Evolutionary conservation across 1,284 basidiomycete genomes (phyloP), one percentile per base, ranked within the genome.

Genomic region (Ceratobasidium theobromae): DNA sequence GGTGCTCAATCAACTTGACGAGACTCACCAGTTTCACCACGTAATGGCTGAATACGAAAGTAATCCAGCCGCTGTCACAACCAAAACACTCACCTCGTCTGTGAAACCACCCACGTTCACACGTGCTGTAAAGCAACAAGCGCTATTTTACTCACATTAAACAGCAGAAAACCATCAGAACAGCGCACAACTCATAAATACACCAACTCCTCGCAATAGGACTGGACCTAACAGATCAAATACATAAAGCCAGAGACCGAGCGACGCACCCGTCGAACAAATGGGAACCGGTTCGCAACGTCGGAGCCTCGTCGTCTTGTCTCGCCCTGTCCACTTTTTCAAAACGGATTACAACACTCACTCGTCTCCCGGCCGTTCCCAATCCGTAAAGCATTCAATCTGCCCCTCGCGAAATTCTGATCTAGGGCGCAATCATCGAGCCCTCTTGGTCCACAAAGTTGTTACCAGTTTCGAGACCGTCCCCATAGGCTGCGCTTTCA

Each of bases 401-500:
- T 38, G 27, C 33, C 16, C 43, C 28, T 23, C 16, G 21, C 33
- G 21, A 16, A 1, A 9, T n/a, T 43, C 25, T 33, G 3, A 53
- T 12, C 25, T 23, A 46, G 52, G 45, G 33, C 28, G 53, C 33
- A 33, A 55, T 33, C 64, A 66, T 54, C 16, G 51, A 27, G 9
- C 46, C 64, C 5, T 55, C 52, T 21, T 53, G 52, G 30, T 89
- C 88, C 73, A 89, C 86, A 77, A 89, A 81, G 82, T 88, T 83
- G 73, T 82, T 83, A 73, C 89, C 89, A 27, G 89, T 91, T 73
- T 88, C 83, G 60, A 92, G 80, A 52, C 90, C 89, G 77, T 92
- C 90, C 68, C 86, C 86, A 74, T 92, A 92, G 38, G 89, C 87
- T 86, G 91, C 88, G 74, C 89, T 91, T 79, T 95, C 93, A 75